Percentiles rank a stretch among this genome's conserved stretches.
These are phyloP conservation scores for Euclidium syriacum DNA, from an alignment of 345 rosid genomes.

Conservation along the genomic window DNA sequence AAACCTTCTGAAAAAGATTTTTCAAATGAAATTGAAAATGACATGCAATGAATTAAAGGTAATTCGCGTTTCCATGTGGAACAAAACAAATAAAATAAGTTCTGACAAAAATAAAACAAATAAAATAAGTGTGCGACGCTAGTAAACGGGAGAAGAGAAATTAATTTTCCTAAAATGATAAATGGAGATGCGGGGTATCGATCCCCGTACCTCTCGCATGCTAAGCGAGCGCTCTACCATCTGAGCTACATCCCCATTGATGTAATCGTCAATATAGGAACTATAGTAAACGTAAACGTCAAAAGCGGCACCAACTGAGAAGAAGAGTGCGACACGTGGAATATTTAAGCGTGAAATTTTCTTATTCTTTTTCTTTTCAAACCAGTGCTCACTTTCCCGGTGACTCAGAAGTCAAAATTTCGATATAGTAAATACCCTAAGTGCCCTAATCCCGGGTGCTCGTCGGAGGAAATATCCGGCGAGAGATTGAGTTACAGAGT, in stretches of 20 bases:
- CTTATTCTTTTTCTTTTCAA: background rate
- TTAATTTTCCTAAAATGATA: too few species aligned
- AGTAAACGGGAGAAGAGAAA: too few species aligned
- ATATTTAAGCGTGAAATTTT: background rate
- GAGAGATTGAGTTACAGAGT: background rate
- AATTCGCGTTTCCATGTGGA: too few species aligned
- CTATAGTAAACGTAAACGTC: too few species aligned
- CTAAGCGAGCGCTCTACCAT: conserved; percentile 92
- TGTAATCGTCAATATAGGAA: too few species aligned
- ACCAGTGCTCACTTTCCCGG: conserved; percentile 28
- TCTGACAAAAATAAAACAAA: too few species aligned
- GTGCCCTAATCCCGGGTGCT: conserved; percentile 28
- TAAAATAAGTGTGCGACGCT: too few species aligned
- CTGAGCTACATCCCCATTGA: conserved; percentile 42
- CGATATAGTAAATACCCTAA: background rate
- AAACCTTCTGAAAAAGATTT: too few species aligned
- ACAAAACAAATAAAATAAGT: too few species aligned
- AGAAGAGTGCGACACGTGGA: background rate
- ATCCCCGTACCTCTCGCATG: conserved; percentile 90
- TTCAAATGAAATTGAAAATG: too few species aligned
- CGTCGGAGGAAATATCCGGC: conserved; percentile 18
- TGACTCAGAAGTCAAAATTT: conserved; percentile 5
- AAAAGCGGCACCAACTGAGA: background rate
- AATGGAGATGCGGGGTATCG: conserved; percentile 92
- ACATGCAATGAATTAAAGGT: too few species aligned